These are phyloP conservation scores for Ramaria sp. DNA, from an alignment of 768 basidiomycete genomes.

Conservation along the genomic window DNA sequence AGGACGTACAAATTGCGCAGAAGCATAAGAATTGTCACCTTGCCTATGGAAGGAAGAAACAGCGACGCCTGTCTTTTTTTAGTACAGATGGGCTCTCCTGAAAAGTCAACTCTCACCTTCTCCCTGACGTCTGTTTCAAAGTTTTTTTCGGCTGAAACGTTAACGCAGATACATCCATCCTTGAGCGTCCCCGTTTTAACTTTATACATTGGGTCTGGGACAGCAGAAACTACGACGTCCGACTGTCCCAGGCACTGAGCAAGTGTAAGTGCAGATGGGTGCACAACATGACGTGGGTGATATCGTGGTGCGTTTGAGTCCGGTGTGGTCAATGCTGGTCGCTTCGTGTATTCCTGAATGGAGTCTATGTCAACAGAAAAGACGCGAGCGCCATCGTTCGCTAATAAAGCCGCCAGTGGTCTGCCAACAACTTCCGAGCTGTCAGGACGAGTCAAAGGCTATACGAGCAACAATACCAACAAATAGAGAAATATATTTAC, in stretches of 20 bases:
- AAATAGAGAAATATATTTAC: constrained; percentile 26
- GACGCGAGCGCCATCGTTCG: constrained; percentile 94
- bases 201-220: constrained; percentile 79
- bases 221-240: constrained; percentile 92
- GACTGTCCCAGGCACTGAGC: constrained; percentile 74
- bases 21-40: constrained; percentile 97
- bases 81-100: background rate
- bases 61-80: constrained; percentile 60
- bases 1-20: constrained; percentile 78
- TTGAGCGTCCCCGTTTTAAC: constrained; percentile 83
- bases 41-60: constrained; percentile 94
- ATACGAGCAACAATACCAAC: background rate
- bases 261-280: constrained; percentile 55
- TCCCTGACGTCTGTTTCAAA: constrained; percentile 90
- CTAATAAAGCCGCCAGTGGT: constrained; percentile 88
- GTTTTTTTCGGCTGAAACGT: constrained; percentile 93
- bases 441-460: background rate
- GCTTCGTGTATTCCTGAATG: constrained; percentile 95
- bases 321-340: constrained; percentile 38
- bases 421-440: constrained; percentile 96
- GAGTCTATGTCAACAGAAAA: constrained; percentile 94
- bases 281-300: constrained; percentile 77
- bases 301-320: constrained; percentile 38
- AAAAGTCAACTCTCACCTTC: constrained; percentile 46
- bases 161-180: constrained; percentile 88